A percentile compares a stretch with the other conserved stretches of the same genome.
Evolutionary conservation across 768 basidiomycete species (phyloP).

Genomic region (Paxillus rubicundulus): DNA sequence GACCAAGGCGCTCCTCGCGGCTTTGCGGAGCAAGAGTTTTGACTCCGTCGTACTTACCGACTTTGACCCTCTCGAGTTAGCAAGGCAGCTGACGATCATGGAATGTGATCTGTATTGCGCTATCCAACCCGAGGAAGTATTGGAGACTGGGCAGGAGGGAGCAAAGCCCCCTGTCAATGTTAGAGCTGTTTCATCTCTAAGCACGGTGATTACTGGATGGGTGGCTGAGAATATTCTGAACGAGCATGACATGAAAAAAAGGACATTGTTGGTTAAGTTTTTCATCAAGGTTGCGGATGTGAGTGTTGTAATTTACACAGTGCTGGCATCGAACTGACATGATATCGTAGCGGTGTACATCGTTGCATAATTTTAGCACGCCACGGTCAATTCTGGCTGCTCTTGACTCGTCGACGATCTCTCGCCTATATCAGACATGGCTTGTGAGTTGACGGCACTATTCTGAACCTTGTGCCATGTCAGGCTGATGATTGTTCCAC

Average conservation of each 20-base stretch:
- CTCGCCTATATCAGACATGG: constrained; percentile 92
- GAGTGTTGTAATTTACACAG: constrained; percentile 32
- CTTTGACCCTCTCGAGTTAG: constrained; percentile 89
- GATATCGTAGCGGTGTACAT: constrained; percentile 69
- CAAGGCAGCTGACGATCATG: constrained; percentile 91
- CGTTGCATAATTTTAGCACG: constrained; percentile 87
- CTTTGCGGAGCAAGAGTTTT: constrained; percentile 67
- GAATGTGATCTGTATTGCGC: constrained; percentile 85
- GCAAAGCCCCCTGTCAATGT: constrained; percentile 65
- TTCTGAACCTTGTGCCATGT: not conserved
- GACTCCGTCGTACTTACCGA: constrained; percentile 72
- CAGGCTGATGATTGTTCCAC: constrained; percentile 1
- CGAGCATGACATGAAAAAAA: constrained; percentile 85
- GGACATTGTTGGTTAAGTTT: constrained; percentile 77
- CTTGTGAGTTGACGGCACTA: constrained; percentile 52
- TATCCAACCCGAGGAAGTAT: constrained; percentile 84
- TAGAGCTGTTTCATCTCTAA: constrained; percentile 80
- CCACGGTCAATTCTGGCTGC: constrained; percentile 91
- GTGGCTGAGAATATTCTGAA: constrained; percentile 91
- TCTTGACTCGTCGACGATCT: constrained; percentile 92
- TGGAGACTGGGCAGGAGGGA: constrained; percentile 78
- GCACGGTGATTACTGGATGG: constrained; percentile 94
- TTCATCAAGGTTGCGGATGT: constrained; percentile 94
- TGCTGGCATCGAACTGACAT: constrained; percentile 7
- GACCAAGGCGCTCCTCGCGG: constrained; percentile 69